Percentiles rank a stretch among this genome's conserved stretches.
These are phyloP conservation scores for Pseudonitzschia multistriata DNA, from an alignment of 108 stramenopile genomes.

Conservation along the genomic window DNA sequence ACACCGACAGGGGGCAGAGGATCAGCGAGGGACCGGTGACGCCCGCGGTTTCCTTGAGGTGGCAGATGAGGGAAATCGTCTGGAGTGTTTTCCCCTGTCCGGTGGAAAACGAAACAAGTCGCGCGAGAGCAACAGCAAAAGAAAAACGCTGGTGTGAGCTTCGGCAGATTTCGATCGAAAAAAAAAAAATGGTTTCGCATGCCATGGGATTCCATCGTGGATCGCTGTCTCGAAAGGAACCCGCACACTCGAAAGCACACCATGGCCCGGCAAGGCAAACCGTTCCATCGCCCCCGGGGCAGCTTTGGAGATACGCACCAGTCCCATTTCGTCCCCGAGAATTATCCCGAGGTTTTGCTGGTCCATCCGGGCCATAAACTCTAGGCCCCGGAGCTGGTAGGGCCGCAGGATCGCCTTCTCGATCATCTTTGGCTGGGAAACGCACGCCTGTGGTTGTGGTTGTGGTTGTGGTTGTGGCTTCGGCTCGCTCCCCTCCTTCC, in stretches of 20 bases:
- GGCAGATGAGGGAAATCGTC: slow-evolving; percentile 81
- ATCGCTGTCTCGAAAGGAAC: background rate
- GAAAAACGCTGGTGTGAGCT: background rate
- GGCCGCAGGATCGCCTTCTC: slow-evolving; percentile 56
- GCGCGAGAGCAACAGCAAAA: background rate
- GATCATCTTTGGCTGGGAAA: background rate
- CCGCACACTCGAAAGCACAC: too few relatives aligned
- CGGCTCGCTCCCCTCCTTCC: background rate
- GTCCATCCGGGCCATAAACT: slow-evolving; percentile 86
- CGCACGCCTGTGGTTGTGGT: background rate
- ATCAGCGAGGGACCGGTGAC: slow-evolving; percentile 80
- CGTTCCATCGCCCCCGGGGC: too few relatives aligned
- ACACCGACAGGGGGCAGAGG: slow-evolving; percentile 83
- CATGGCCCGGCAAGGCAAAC: too few relatives aligned
- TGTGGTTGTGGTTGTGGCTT: background rate
- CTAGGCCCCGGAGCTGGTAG: slow-evolving; percentile 88
- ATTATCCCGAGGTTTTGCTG: slow-evolving; percentile 64
- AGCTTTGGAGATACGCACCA: background rate
- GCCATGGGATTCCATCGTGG: too few relatives aligned
- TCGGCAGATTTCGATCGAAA: too few relatives aligned
- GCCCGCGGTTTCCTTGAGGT: slow-evolving; percentile 60
- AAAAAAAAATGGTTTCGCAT: too few relatives aligned
- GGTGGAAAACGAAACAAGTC: background rate
- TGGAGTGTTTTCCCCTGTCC: slow-evolving; percentile 88
- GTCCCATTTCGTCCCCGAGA: slow-evolving; percentile 90